A percentile compares a stretch with the other conserved stretches of the same genome.
Conservation (phyloP, 176 grass and related monocot species). For the Bonia amplexicaulis region DNA sequence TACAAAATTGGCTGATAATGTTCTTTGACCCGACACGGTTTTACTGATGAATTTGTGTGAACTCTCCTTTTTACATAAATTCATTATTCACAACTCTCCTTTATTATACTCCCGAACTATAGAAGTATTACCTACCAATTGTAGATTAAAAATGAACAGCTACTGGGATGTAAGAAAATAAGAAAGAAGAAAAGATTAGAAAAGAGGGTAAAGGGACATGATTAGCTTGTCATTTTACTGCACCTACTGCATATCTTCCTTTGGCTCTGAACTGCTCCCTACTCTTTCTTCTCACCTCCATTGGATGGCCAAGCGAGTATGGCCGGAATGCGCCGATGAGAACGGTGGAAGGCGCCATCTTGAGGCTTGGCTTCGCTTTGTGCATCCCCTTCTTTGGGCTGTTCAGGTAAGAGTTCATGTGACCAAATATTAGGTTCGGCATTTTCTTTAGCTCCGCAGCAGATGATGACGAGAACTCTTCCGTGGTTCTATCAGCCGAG, state of each 20-base stretch:
- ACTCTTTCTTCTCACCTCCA: conserved; percentile 56
- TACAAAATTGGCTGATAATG: background rate
- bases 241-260: conserved; percentile 39
- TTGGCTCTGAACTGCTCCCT: conserved; percentile 52
- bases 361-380: conserved; percentile 48
- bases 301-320: conserved; percentile 50
- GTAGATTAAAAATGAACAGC: background rate
- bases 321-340: conserved; percentile 68
- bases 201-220: background rate
- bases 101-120: conserved; percentile 29
- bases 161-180: conserved; percentile 11
- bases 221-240: conserved; percentile 41
- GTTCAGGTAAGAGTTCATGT: conserved; percentile 51
- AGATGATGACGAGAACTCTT: conserved; percentile 62
- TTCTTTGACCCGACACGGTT: background rate
- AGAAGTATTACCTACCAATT: conserved; percentile 32
- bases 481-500: conserved; percentile 18
- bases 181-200: background rate
- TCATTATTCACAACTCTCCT: conserved; percentile 18
- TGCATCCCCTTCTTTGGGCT: conserved; percentile 40
- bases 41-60: background rate
- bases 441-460: conserved; percentile 47
- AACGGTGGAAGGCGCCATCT: conserved; percentile 50
- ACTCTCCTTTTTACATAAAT: conserved; percentile 21
- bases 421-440: conserved; percentile 41